phyloP scores from a whole-genome alignment of 2,329 filamentous ascomycete species.

The Chaetothyriales sp. region DNA sequence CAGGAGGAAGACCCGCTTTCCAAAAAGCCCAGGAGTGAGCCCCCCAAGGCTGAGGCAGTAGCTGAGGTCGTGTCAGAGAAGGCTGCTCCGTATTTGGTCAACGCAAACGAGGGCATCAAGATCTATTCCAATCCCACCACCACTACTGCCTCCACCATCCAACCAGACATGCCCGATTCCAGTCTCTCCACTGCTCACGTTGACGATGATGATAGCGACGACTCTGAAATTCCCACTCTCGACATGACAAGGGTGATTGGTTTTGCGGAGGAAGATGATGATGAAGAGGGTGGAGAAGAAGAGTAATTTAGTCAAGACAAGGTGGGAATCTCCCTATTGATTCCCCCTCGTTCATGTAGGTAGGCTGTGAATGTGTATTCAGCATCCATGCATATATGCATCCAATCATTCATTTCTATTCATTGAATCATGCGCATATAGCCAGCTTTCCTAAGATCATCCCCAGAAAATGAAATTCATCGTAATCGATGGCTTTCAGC shows the following conservation, averaged over 20 bases:
- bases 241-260: constrained; percentile 30
- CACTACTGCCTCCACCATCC: neutral
- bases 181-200: neutral
- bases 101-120: neutral
- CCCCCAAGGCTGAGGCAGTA: constrained; percentile 1
- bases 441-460: too few relatives aligned
- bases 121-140: neutral
- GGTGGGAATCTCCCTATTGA: too few relatives aligned
- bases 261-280: constrained; percentile 31
- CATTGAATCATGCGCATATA: too few relatives aligned
- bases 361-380: too few relatives aligned
- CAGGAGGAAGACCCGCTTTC: neutral
- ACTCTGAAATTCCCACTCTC: constrained; percentile 37
- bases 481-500: too few relatives aligned
- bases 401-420: too few relatives aligned
- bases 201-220: constrained; percentile 25
- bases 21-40: neutral
- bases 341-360: too few relatives aligned
- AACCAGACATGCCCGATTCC: neutral
- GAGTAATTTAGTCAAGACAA: constrained; percentile 7
- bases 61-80: neutral
- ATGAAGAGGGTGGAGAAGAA: constrained; percentile 25
- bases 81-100: neutral
- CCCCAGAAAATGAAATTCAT: too few relatives aligned
- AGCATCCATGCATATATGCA: too few relatives aligned